Percentiles rank a stretch among this genome's conserved stretches.
Evolutionary conservation across 2,329 filamentous ascomycete species (phyloP).

Genomic region (Sporothrix brunneoviolacea): DNA sequence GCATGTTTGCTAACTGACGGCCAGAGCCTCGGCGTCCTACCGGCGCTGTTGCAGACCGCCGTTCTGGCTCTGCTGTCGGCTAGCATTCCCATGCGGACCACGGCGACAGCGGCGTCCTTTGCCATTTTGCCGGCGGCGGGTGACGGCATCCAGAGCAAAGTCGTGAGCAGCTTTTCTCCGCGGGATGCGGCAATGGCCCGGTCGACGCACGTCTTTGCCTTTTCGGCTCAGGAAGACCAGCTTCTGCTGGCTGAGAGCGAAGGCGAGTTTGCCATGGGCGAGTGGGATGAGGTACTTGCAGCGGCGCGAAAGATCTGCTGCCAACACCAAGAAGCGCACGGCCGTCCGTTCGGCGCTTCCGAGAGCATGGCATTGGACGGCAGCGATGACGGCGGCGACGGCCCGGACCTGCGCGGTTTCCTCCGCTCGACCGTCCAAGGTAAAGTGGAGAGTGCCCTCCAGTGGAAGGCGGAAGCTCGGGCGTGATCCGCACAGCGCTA

Average conservation of each 20-base stretch:
- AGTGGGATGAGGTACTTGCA: constrained; percentile 67
- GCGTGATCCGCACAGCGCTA: constrained; percentile 1
- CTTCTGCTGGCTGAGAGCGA: constrained; percentile 76
- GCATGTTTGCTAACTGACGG: neutral
- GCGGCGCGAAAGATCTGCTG: constrained; percentile 61
- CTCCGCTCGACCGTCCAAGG: constrained; percentile 54
- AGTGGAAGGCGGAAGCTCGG: constrained; percentile 41
- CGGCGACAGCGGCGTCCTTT: constrained; percentile 59
- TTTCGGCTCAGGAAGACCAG: constrained; percentile 65
- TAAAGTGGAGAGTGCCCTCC: constrained; percentile 46
- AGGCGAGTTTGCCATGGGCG: constrained; percentile 65
- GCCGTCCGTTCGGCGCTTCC: constrained; percentile 10
- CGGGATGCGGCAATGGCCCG: constrained; percentile 54
- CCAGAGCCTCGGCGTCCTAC: constrained; percentile 72
- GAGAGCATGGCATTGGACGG: constrained; percentile 41
- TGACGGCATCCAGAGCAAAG: constrained; percentile 29
- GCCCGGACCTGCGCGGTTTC: constrained; percentile 51
- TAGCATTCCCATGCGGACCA: constrained; percentile 70
- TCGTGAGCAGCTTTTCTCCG: constrained; percentile 56
- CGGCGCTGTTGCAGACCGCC: constrained; percentile 73
- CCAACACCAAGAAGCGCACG: constrained; percentile 24
- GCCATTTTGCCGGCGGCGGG: constrained; percentile 53
- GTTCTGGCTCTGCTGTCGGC: constrained; percentile 74
- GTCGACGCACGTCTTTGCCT: constrained; percentile 78
- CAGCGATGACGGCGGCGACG: constrained; percentile 42